These are phyloP conservation scores for Podospora pseudoanserina DNA, from an alignment of 495 filamentous ascomycete species.

Conservation along the genomic window DNA sequence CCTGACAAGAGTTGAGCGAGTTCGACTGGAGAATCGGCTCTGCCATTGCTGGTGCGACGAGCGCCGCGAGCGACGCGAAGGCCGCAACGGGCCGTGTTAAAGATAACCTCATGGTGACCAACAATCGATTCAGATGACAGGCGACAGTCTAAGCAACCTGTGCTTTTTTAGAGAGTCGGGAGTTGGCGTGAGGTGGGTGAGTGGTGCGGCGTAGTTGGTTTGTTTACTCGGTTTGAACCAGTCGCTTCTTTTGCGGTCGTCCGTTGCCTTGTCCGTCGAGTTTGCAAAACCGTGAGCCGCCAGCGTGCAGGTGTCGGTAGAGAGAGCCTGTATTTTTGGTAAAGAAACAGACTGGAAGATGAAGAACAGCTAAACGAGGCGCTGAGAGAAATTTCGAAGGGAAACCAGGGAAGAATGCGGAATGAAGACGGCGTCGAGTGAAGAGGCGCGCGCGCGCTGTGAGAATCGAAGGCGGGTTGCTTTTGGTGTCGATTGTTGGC, in stretches of 20 bases:
- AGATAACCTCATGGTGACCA: slow-evolving; percentile 36
- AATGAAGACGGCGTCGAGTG: neutral
- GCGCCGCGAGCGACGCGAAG: slow-evolving; percentile 35
- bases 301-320: neutral
- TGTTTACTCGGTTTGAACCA: neutral
- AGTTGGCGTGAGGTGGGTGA: neutral
- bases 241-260: slow-evolving; percentile 5
- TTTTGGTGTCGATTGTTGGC: neutral
- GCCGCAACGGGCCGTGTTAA: slow-evolving; percentile 34
- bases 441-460: no score
- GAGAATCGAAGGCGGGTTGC: neutral
- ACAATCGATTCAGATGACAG: neutral
- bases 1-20: slow-evolving; percentile 73
- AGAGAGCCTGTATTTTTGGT: neutral
- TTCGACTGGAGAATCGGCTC: slow-evolving; percentile 58
- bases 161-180: neutral
- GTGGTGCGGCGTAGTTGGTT: slow-evolving; percentile 4
- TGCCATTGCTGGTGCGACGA: slow-evolving; percentile 25
- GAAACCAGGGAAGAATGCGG: slow-evolving; percentile 3
- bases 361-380: slow-evolving; percentile 9
- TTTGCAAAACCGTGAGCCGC: neutral
- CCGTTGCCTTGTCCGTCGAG: neutral
- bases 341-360: neutral
- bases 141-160: neutral
- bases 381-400: slow-evolving; percentile 2